Percentiles rank a stretch among this genome's conserved stretches.
Conservation (phyloP, 164 flowering plant species). For the Euptelea pleiosperma region DNA sequence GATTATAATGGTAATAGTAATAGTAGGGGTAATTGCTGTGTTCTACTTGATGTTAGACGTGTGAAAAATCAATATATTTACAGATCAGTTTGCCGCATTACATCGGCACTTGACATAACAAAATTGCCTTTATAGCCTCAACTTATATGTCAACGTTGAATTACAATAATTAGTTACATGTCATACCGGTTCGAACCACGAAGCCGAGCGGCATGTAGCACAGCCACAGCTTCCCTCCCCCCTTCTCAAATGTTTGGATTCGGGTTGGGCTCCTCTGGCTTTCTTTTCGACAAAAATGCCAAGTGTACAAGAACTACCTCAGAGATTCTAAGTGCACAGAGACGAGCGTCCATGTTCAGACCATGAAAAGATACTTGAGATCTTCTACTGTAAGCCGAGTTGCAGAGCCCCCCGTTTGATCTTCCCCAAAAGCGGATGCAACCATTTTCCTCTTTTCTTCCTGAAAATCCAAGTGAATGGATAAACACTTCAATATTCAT, state of each 20-base stretch:
- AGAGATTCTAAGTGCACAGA: neutral
- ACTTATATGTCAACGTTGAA: neutral
- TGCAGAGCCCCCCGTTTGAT: conserved; percentile 54
- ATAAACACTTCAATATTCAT: neutral
- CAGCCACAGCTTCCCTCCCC: conserved; percentile 5
- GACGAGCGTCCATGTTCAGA: conserved; percentile 18
- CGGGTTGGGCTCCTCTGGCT: neutral
- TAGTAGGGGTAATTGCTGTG: too few relatives aligned
- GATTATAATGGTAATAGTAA: too few relatives aligned
- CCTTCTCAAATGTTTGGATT: neutral
- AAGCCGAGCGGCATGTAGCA: conserved; percentile 14
- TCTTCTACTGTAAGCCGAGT: conserved; percentile 80
- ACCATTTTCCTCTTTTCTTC: conserved; percentile 96
- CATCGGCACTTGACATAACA: conserved; percentile 2
- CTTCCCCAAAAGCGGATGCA: conserved; percentile 96
- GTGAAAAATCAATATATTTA: conserved; percentile 7
- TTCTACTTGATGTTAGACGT: neutral
- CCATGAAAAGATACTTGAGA: conserved; percentile 72
- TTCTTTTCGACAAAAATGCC: conserved; percentile 1
- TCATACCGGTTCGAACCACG: neutral
- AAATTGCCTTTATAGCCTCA: conserved; percentile 6
- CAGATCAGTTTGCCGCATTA: conserved; percentile 2
- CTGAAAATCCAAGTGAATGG: conserved; percentile 34
- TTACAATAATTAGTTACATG: conserved; percentile 1
- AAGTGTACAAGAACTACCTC: neutral